Percentiles rank a stretch among this genome's conserved stretches.
Evolutionary conservation across 176 grass and related monocot species (phyloP).

Genomic region (Cenchrus purpureus): DNA sequence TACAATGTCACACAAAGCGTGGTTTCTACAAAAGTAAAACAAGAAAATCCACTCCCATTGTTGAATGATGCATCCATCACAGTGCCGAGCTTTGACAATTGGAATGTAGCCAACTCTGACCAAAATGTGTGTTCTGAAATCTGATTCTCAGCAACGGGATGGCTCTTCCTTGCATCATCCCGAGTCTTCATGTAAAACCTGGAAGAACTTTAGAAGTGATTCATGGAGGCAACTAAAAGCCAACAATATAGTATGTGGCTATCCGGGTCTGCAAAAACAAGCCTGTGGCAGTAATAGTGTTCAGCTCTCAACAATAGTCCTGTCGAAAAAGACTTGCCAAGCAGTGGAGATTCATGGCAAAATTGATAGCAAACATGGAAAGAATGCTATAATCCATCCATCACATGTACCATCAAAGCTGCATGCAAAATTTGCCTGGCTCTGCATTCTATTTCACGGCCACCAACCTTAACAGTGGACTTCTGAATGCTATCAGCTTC

Average conservation of each 20-base stretch:
- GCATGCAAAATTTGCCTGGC: slow-evolving; percentile 30
- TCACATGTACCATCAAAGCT: slow-evolving; percentile 50
- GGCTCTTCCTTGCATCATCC: not conserved
- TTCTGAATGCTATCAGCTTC: slow-evolving; percentile 33
- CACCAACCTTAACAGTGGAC: slow-evolving; percentile 39
- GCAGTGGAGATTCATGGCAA: slow-evolving; percentile 1
- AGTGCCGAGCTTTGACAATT: not conserved
- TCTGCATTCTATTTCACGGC: slow-evolving; percentile 53
- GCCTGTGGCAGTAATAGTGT: slow-evolving; percentile 4
- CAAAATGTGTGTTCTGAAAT: not conserved
- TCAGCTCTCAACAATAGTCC: slow-evolving; percentile 1
- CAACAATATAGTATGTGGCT: slow-evolving; percentile 22
- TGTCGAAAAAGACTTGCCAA: not conserved
- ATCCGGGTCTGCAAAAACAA: not conserved
- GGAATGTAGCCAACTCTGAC: not conserved
- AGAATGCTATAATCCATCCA: slow-evolving; percentile 17
- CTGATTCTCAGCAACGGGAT: not conserved
- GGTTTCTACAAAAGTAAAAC: not conserved
- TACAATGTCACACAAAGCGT: not conserved
- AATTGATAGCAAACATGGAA: not conserved
- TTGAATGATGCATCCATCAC: slow-evolving; percentile 18
- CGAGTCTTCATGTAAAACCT: not conserved
- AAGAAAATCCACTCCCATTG: not conserved
- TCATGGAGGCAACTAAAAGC: slow-evolving; percentile 18
- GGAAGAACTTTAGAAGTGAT: not conserved